Percentiles rank a stretch among this genome's conserved stretches.
Conservation (phyloP, 108 stramenopile species). For the Cyclostephanos tholiformis region DNA sequence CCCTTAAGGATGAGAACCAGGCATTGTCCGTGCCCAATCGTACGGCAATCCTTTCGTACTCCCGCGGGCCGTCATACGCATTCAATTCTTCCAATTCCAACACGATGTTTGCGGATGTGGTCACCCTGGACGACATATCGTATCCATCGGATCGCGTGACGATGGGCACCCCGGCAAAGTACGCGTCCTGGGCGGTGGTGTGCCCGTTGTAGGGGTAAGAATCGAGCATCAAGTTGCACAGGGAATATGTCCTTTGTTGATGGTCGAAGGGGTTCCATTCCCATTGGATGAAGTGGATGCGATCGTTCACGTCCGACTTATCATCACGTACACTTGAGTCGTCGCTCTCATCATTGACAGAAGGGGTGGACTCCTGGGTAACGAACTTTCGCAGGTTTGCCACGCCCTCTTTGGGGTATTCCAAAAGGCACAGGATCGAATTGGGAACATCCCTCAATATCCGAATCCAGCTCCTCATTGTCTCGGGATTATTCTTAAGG, state of each 20-base stretch:
- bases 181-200: conserved; percentile 82
- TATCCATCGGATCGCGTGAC: conserved; percentile 84
- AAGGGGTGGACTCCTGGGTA: conserved; percentile 40
- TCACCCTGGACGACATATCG: conserved; percentile 84
- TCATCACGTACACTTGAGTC: conserved; percentile 37
- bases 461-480: conserved; percentile 76
- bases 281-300: conserved; percentile 83
- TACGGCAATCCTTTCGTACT: conserved; percentile 79
- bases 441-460: conserved; percentile 79
- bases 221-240: conserved; percentile 87
- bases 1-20: conserved; percentile 56
- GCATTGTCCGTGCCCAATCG: conserved; percentile 58
- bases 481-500: conserved; percentile 85
- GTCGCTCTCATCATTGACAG: conserved; percentile 23
- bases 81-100: conserved; percentile 80
- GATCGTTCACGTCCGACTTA: conserved; percentile 48
- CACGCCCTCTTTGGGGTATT: conserved; percentile 69
- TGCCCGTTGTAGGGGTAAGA: conserved; percentile 88
- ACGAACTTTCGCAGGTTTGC: conserved; percentile 71
- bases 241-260: conserved; percentile 73
- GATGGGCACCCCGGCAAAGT: conserved; percentile 84
- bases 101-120: conserved; percentile 78
- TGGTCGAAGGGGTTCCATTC: conserved; percentile 86
- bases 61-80: conserved; percentile 60
- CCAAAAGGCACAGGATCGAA: conserved; percentile 79